These are phyloP conservation scores for Oehlia diaphana DNA, from an alignment of 192 early-diverging fungal species.

Conservation along the genomic window DNA sequence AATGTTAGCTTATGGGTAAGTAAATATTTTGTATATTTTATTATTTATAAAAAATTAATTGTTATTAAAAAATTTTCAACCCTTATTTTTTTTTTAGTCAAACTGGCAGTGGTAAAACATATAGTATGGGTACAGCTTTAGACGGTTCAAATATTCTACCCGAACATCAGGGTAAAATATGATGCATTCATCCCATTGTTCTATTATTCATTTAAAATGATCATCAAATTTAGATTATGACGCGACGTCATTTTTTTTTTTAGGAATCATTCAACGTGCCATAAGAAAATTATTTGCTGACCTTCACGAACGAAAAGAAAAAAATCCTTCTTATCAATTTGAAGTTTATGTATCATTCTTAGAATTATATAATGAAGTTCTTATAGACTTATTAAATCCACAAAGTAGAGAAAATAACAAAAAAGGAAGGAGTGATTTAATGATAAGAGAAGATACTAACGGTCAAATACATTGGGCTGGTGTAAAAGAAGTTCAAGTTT, in stretches of 20 bases:
- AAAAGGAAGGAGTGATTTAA: slow-evolving; percentile 39
- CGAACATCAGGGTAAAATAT: slow-evolving; percentile 35
- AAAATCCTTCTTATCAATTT: slow-evolving; percentile 45
- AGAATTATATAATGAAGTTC: slow-evolving; percentile 97
- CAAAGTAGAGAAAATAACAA: slow-evolving; percentile 28
- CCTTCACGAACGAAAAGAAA: slow-evolving; percentile 37
- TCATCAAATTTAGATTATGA: neutral
- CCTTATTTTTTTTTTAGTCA: slow-evolving; percentile 44
- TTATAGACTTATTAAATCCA: slow-evolving; percentile 78
- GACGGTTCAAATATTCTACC: slow-evolving; percentile 37
- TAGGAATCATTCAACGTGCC: slow-evolving; percentile 71
- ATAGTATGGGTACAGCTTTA: slow-evolving; percentile 86
- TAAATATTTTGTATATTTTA: neutral
- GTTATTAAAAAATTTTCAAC: no score
- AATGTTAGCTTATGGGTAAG: slow-evolving; percentile 84
- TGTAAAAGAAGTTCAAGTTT: slow-evolving; percentile 76
- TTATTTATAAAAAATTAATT: no score
- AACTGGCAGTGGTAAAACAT: slow-evolving; percentile 92
- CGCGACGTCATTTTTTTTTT: neutral
- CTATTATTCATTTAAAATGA: neutral
- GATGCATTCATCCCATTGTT: no score
- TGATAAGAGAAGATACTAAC: slow-evolving; percentile 78
- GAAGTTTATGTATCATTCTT: slow-evolving; percentile 80
- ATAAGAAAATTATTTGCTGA: slow-evolving; percentile 57
- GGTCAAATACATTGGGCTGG: slow-evolving; percentile 87